Evolutionary conservation across 2,329 filamentous ascomycete species (phyloP), one percentile per base, ranked within the genome.

Genomic region (Nemania sp.): DNA sequence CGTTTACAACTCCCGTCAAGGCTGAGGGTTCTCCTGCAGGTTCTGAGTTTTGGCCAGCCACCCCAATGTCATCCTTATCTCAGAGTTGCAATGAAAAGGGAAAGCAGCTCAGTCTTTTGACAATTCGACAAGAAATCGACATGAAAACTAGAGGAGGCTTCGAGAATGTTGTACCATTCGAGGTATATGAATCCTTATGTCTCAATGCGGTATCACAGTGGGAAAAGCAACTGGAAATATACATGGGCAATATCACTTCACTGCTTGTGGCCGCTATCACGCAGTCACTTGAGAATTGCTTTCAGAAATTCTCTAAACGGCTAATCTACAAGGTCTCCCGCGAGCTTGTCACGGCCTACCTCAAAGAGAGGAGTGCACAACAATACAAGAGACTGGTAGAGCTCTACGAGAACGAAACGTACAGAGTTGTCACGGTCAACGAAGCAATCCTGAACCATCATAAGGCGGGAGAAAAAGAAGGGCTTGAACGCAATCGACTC

Each of bases 161-260:
- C 57, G 83, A 83, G 0, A 80, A 81, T 2, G 78, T 85, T 1
- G 81, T 84, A 0, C 81, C 86, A 0, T 79, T 83, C 0, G 81
- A 83, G 29, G 84, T 88, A 0, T 83, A 86, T 32, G 81, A 85
- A 25, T 77, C 78, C 0, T 76, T 89, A 5, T 85, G 83, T 42
- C 75, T 78, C 10, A 74, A 81, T 13, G 81, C 82, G 0, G 80
- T 89, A 2, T 66, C 71, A 3, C 79, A 82, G 1, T 90, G 88
- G 88, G 68, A 78, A 1, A 66, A 68, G 0, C 84, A 85, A 0
- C 77, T 87, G 55, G 66, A 77, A 0, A 74, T 67, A 0, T 83
- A 83, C 39, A 56, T 64, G 15, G 12, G 51, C 1, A 37, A 54
- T 37, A 32, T 51, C 5, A 54, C 39, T 3, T 11, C 66, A 0